A percentile compares a stretch with the other conserved stretches of the same genome.
phyloP scores from a whole-genome alignment of 768 basidiomycete species.

The Cystofilobasidium macerans region DNA sequence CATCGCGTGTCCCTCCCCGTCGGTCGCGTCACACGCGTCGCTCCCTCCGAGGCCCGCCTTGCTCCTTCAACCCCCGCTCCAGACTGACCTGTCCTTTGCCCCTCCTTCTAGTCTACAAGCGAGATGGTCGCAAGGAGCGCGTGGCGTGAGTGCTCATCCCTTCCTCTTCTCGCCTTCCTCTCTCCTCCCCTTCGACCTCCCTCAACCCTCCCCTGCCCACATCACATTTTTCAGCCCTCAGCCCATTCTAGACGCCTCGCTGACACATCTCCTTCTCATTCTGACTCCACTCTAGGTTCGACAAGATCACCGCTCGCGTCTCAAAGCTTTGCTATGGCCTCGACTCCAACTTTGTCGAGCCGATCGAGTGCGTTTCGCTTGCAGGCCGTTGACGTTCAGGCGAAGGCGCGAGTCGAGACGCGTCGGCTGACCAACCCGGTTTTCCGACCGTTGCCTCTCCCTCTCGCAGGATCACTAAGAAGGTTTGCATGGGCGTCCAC shows the following conservation, averaged over 20 bases:
- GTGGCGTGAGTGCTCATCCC: conserved; percentile 28
- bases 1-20: too few species aligned
- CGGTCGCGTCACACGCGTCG: not conserved
- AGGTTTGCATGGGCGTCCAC: conserved; percentile 61
- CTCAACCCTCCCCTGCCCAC: not conserved
- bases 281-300: conserved; percentile 34
- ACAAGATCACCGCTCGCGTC: conserved; percentile 57
- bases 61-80: not conserved
- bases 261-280: conserved; percentile 17
- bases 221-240: not conserved
- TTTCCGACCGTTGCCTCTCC: too few species aligned
- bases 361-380: conserved; percentile 61
- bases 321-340: conserved; percentile 85
- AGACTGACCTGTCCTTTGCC: not conserved
- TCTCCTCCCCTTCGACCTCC: not conserved
- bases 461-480: conserved; percentile 62
- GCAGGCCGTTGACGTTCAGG: too few species aligned
- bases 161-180: not conserved
- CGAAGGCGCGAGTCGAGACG: not conserved
- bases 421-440: not conserved
- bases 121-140: conserved; percentile 38
- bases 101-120: conserved; percentile 33
- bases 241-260: not conserved
- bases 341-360: conserved; percentile 80
- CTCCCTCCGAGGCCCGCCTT: not conserved